Evolutionary conservation across 495 filamentous ascomycete genomes (phyloP).

Genomic region (Acidiella bohemica): DNA sequence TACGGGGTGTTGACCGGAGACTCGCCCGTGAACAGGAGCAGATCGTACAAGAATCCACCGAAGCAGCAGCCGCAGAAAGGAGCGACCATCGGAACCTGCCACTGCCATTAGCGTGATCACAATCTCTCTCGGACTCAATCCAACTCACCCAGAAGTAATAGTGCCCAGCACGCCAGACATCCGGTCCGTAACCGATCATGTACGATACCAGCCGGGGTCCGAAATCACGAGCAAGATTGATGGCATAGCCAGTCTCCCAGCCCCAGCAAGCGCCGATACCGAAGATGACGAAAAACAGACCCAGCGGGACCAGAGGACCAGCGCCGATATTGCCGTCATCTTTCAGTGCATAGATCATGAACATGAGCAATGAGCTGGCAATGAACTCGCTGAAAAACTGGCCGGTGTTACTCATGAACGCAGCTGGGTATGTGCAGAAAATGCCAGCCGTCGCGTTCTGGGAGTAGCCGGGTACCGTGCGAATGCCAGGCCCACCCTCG

Average conservation of each 20-base stretch:
- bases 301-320: constrained; percentile 32
- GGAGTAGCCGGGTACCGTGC: constrained; percentile 45
- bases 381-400: constrained; percentile 55
- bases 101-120: neutral
- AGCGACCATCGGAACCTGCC: constrained; percentile 38
- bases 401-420: constrained; percentile 41
- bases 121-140: neutral
- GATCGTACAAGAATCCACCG: constrained; percentile 48
- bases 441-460: constrained; percentile 47
- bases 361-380: constrained; percentile 44
- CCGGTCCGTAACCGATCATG: constrained; percentile 47
- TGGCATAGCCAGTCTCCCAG: constrained; percentile 52
- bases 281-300: constrained; percentile 53
- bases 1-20: constrained; percentile 46
- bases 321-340: constrained; percentile 35
- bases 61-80: constrained; percentile 45
- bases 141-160: constrained; percentile 51
- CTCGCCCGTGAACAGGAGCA: constrained; percentile 47
- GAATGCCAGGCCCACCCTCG: constrained; percentile 30
- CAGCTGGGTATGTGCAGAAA: constrained; percentile 52
- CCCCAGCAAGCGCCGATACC: constrained; percentile 56
- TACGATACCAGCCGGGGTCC: constrained; percentile 50
- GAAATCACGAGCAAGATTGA: constrained; percentile 55
- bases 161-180: constrained; percentile 48
- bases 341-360: constrained; percentile 53